A percentile compares a stretch with the other conserved stretches of the same genome.
Conservation (phyloP, 2,329 filamentous ascomycete species). For the Annulohypoxylon truncatum region DNA sequence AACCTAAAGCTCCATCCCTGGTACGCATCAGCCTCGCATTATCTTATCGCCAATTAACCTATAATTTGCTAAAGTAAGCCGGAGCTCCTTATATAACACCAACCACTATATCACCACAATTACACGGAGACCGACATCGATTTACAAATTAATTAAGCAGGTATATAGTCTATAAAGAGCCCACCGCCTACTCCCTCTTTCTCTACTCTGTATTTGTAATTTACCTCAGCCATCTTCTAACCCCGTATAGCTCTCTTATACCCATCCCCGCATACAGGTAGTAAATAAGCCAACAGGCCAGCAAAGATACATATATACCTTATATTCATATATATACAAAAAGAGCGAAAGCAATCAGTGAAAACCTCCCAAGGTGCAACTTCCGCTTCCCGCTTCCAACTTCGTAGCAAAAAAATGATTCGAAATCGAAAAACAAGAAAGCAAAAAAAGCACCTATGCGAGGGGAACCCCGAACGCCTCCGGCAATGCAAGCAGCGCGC, state of each 20-base stretch:
- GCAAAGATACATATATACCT: slow-evolving; percentile 1
- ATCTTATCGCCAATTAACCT: background rate
- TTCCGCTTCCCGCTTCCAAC: background rate
- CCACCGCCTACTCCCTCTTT: background rate
- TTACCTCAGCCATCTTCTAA: background rate
- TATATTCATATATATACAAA: slow-evolving; percentile 34
- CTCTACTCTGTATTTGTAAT: background rate
- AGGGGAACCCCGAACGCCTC: slow-evolving; percentile 38
- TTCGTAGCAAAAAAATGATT: background rate
- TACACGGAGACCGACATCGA: background rate
- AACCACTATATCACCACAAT: background rate
- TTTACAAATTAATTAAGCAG: background rate
- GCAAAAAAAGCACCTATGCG: slow-evolving; percentile 14
- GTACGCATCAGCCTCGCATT: background rate
- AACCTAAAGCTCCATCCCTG: background rate
- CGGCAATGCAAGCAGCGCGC: slow-evolving; percentile 41
- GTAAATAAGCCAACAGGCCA: background rate
- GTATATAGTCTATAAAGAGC: background rate
- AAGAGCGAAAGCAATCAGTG: background rate
- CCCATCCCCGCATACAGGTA: background rate
- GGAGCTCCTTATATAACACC: no score
- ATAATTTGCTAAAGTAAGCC: background rate
- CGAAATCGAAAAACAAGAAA: background rate
- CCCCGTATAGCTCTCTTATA: background rate
- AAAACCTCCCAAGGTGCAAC: background rate